Evolutionary conservation across 345 rosid species (phyloP).

Genomic region (Syzygium grande): DNA sequence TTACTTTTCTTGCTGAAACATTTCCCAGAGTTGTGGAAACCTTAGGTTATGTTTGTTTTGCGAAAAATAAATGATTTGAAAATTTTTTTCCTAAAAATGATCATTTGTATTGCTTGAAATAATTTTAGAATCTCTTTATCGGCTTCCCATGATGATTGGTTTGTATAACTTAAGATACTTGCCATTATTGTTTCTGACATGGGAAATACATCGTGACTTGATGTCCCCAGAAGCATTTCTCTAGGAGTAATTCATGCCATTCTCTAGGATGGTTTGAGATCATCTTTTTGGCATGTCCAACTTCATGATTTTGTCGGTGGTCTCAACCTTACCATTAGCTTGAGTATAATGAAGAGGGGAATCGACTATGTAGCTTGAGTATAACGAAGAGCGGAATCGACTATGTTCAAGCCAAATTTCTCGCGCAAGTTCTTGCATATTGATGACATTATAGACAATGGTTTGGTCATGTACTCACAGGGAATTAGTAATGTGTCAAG

Average conservation of each 20-base stretch:
- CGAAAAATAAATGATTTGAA: no score
- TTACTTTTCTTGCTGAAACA: background rate
- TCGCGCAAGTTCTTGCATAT: background rate
- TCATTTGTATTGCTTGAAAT: no score
- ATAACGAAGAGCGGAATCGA: background rate
- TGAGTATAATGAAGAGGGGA: background rate
- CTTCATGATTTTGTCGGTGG: background rate
- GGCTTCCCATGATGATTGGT: background rate
- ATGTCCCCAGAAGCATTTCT: background rate
- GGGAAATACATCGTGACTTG: background rate
- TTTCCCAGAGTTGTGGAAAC: background rate
- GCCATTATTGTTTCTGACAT: background rate
- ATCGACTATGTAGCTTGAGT: background rate
- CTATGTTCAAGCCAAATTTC: background rate
- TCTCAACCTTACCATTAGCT: background rate
- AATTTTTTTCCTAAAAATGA: no score
- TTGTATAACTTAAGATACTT: background rate
- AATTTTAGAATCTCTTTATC: background rate
- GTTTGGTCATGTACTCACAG: background rate
- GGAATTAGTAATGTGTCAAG: background rate
- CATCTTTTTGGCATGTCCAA: background rate
- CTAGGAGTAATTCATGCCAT: background rate
- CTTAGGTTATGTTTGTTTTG: background rate
- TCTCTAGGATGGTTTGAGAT: background rate
- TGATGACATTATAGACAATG: background rate